These are phyloP conservation scores for Talaromyces sp. DNA, from an alignment of 2,329 filamentous ascomycete genomes.

Conservation along the genomic window DNA sequence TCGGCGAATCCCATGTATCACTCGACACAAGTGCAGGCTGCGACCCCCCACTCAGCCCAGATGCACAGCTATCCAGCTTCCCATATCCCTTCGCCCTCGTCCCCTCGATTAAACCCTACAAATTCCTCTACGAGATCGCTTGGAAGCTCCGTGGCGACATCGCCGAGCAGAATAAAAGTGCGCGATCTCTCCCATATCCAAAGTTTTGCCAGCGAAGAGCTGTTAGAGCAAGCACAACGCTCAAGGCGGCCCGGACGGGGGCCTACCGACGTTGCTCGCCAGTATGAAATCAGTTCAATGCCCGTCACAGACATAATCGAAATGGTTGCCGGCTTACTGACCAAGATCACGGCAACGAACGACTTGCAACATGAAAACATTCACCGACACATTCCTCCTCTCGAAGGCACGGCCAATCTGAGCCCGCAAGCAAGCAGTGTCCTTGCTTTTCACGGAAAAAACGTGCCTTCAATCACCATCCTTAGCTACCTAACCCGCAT, in stretches of 20 bases:
- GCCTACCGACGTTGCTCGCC: slow-evolving; percentile 45
- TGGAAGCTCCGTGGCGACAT: slow-evolving; percentile 36
- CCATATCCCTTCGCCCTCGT: slow-evolving; percentile 33
- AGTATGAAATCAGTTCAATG: slow-evolving; percentile 96
- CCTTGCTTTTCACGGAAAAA: slow-evolving; percentile 95
- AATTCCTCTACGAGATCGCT: slow-evolving; percentile 38
- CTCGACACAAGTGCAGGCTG: background rate
- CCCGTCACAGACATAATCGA: slow-evolving; percentile 96
- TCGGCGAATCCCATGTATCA: slow-evolving; percentile 2
- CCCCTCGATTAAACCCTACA: slow-evolving; percentile 42
- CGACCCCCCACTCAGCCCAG: background rate
- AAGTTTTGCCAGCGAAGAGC: slow-evolving; percentile 74
- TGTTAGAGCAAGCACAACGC: slow-evolving; percentile 51
- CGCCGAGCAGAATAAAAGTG: slow-evolving; percentile 65
- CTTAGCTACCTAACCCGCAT: slow-evolving; percentile 92
- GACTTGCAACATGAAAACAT: slow-evolving; percentile 88
- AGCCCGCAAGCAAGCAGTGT: slow-evolving; percentile 65
- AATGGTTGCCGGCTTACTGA: slow-evolving; percentile 94
- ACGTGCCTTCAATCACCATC: slow-evolving; percentile 94
- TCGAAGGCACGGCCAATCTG: slow-evolving; percentile 54
- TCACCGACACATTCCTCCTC: slow-evolving; percentile 64
- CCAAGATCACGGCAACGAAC: slow-evolving; percentile 96
- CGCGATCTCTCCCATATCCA: slow-evolving; percentile 88
- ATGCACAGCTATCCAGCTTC: slow-evolving; percentile 2
- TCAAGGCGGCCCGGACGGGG: slow-evolving; percentile 30